phyloP scores from a whole-genome alignment of 2,329 filamentous ascomycete genomes.

The Grosmannia penicillata region DNA sequence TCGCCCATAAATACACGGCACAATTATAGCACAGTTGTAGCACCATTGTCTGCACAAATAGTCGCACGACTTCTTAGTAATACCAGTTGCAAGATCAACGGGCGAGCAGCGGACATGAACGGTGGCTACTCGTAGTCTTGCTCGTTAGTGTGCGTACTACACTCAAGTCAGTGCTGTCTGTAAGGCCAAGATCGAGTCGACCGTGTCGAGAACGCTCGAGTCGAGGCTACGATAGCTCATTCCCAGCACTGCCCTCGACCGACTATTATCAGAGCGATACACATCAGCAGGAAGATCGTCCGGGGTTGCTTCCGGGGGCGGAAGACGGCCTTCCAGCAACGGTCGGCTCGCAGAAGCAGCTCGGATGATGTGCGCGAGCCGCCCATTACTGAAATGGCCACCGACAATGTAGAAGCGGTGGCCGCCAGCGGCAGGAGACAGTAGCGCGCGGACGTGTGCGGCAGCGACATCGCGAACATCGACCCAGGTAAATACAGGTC shows the following conservation, averaged over 20 bases:
- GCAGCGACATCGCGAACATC: slow-evolving; percentile 47
- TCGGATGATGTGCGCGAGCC: slow-evolving; percentile 39
- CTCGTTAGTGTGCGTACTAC: too few species aligned
- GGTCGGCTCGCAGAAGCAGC: slow-evolving; percentile 27
- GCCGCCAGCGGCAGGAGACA: slow-evolving; percentile 39
- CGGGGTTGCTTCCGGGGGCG: slow-evolving; percentile 16
- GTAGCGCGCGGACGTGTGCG: slow-evolving; percentile 45
- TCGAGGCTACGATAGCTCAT: slow-evolving; percentile 44
- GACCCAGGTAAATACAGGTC: slow-evolving; percentile 41
- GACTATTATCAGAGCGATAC: slow-evolving; percentile 40
- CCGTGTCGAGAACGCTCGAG: slow-evolving; percentile 44
- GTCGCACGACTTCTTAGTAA: too few species aligned
- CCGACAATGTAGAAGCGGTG: slow-evolving; percentile 51
- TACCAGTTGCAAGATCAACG: too few species aligned
- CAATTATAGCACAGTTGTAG: too few species aligned
- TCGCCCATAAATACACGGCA: too few species aligned
- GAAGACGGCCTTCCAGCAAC: slow-evolving; percentile 30
- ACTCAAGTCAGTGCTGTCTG: not conserved
- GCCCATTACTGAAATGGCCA: slow-evolving; percentile 45
- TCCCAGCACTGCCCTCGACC: slow-evolving; percentile 39
- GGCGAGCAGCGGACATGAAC: too few species aligned
- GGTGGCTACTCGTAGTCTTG: too few species aligned
- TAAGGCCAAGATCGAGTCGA: slow-evolving; percentile 22
- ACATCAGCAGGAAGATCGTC: slow-evolving; percentile 30
- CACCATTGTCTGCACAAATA: too few species aligned